phyloP scores from a whole-genome alignment of 176 grass and related monocot genomes.

The Puya raimondii region DNA sequence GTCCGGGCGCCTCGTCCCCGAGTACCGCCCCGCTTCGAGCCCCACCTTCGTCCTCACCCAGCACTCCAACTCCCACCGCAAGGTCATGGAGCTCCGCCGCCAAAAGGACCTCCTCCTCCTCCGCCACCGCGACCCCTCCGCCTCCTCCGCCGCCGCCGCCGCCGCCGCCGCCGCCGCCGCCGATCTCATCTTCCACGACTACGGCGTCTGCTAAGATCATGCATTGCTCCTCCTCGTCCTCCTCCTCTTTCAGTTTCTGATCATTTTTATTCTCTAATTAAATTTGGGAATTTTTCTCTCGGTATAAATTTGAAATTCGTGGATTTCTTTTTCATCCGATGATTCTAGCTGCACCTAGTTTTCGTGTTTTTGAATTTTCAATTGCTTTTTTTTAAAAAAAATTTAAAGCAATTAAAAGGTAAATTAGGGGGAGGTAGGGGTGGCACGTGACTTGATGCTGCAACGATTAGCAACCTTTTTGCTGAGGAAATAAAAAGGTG shows the following conservation, averaged over 20 bases:
- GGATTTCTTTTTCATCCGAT: neutral
- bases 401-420: neutral
- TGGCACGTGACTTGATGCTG: conserved; percentile 12
- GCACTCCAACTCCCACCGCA: conserved; percentile 99
- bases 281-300: neutral
- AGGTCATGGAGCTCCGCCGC: conserved; percentile 96
- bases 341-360: too few relatives aligned
- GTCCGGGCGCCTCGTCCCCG: conserved; percentile 77
- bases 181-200: conserved; percentile 77
- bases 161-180: conserved; percentile 24
- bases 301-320: neutral
- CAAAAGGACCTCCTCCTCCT: conserved; percentile 77
- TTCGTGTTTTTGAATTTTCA: neutral
- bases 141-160: conserved; percentile 20
- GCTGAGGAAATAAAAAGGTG: neutral
- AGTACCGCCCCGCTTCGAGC: conserved; percentile 91
- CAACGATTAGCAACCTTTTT: neutral
- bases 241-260: neutral
- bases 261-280: neutral
- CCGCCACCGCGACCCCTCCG: conserved; percentile 46
- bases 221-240: too few relatives aligned
- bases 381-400: too few relatives aligned
- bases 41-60: conserved; percentile 94
- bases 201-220: conserved; percentile 44
- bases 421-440: neutral